Evolutionary conservation across 2,329 filamentous ascomycete genomes (phyloP).

Genomic region (Geosmithia morbida): DNA sequence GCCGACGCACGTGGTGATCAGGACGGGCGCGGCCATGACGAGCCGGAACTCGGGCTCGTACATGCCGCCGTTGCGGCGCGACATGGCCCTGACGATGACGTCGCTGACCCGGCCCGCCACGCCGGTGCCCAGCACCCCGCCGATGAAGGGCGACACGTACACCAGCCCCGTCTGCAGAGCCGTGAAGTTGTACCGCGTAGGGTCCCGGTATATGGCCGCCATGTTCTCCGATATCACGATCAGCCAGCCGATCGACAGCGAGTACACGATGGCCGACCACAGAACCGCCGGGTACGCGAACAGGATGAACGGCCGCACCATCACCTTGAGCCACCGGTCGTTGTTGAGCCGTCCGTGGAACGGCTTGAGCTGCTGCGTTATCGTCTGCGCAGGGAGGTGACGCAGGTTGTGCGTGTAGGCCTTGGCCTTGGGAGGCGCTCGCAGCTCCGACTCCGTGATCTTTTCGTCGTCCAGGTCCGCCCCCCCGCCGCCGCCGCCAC

Average conservation of each 20-base stretch:
- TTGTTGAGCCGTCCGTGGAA: slow-evolving; percentile 66
- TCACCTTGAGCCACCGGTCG: slow-evolving; percentile 69
- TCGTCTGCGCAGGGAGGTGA: slow-evolving; percentile 53
- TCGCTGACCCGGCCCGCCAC: slow-evolving; percentile 84
- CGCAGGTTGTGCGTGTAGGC: slow-evolving; percentile 60
- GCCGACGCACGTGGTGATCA: slow-evolving; percentile 65
- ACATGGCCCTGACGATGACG: slow-evolving; percentile 68
- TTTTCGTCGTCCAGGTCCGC: slow-evolving; percentile 26
- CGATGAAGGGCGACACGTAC: slow-evolving; percentile 82
- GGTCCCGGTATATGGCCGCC: slow-evolving; percentile 60
- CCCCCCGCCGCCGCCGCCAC: slow-evolving; percentile 4
- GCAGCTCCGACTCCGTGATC: slow-evolving; percentile 20
- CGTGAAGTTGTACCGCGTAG: slow-evolving; percentile 62
- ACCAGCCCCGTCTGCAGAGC: slow-evolving; percentile 71
- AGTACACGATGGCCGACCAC: slow-evolving; percentile 76
- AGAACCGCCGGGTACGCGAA: slow-evolving; percentile 79
- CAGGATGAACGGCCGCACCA: slow-evolving; percentile 68
- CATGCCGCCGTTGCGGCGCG: slow-evolving; percentile 74
- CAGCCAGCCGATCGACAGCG: slow-evolving; percentile 84
- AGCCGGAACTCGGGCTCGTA: slow-evolving; percentile 92
- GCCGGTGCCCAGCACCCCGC: slow-evolving; percentile 78
- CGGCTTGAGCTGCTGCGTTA: slow-evolving; percentile 56
- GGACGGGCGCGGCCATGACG: slow-evolving; percentile 72
- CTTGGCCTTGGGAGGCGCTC: slow-evolving; percentile 17
- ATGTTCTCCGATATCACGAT: slow-evolving; percentile 89